Conservation (phyloP, 2,329 filamentous ascomycete species). For the Didymella glomerata region DNA sequence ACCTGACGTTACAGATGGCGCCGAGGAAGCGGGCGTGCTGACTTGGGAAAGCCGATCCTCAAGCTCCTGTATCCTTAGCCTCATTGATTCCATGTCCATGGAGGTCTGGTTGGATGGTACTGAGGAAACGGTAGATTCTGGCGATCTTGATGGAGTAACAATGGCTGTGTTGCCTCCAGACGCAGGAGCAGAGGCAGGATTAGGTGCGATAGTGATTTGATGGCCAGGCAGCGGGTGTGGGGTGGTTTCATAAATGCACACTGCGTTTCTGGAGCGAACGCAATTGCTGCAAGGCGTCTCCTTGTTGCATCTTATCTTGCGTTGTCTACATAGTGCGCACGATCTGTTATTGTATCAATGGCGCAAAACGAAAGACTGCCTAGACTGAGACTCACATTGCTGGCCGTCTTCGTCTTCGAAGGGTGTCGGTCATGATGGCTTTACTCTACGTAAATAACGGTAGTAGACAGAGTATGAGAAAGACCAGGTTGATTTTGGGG, state of each 20-base stretch:
- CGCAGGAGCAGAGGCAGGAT: neutral
- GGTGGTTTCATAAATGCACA: conserved; percentile 60
- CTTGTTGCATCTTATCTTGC: conserved; percentile 70
- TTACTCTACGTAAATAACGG: neutral
- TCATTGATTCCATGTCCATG: conserved; percentile 52
- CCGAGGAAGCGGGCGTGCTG: conserved; percentile 13
- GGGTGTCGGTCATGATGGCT: conserved; percentile 33
- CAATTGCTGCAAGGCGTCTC: conserved; percentile 68
- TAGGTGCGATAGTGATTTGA: conserved; percentile 24
- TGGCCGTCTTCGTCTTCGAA: conserved; percentile 52
- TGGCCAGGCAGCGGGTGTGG: conserved; percentile 3
- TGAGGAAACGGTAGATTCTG: conserved; percentile 23
- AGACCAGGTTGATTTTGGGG: neutral
- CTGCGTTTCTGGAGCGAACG: conserved; percentile 62
- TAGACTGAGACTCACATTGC: conserved; percentile 50
- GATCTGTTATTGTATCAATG: conserved; percentile 52
- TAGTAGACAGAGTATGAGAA: neutral
- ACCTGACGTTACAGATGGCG: conserved; percentile 14
- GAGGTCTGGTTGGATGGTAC: conserved; percentile 28
- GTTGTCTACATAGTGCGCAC: conserved; percentile 65
- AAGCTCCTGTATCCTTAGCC: conserved; percentile 54
- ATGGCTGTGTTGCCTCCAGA: neutral
- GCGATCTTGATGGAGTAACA: neutral
- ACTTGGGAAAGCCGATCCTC: conserved; percentile 52
- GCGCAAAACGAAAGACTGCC: neutral